Conservation (phyloP, 345 rosid genomes). For the Salix caprea region DNA sequence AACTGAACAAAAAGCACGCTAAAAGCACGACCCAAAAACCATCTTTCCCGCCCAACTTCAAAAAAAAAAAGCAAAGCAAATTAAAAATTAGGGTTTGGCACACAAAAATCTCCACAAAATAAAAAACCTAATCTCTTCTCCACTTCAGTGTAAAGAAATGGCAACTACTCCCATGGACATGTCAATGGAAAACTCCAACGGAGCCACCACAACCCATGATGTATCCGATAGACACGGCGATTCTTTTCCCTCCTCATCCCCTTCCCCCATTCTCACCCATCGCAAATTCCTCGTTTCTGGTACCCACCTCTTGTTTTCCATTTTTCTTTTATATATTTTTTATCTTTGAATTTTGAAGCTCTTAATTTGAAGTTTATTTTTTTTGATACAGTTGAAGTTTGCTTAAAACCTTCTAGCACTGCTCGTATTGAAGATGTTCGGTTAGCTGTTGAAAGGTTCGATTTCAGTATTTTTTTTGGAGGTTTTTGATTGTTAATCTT, state of each 20-base stretch:
- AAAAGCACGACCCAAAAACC: too few species aligned
- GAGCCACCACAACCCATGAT: not conserved
- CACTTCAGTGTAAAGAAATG: not conserved
- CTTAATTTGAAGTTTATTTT: not conserved
- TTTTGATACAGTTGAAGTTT: slow-evolving; percentile 68
- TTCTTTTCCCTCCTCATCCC: slow-evolving; percentile 6
- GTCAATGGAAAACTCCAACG: not conserved
- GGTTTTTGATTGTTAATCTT: not conserved
- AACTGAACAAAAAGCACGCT: too few species aligned
- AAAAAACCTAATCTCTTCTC: not conserved
- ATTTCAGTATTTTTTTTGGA: not conserved
- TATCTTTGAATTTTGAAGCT: not conserved
- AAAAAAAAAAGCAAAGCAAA: not conserved
- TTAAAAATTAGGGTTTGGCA: not conserved
- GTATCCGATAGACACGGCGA: not conserved
- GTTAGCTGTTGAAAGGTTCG: slow-evolving; percentile 56
- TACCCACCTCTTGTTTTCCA: slow-evolving; percentile 11
- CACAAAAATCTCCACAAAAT: not conserved
- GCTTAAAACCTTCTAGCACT: slow-evolving; percentile 82
- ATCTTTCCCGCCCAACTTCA: not conserved
- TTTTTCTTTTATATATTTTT: not conserved
- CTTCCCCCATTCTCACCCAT: slow-evolving; percentile 30
- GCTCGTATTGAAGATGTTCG: slow-evolving; percentile 64
- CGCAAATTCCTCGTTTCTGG: slow-evolving; percentile 71
- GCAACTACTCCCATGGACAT: slow-evolving; percentile 7